Percentiles rank a stretch among this genome's conserved stretches.
Conservation (phyloP, 768 basidiomycete species). For the Imleria badia region DNA sequence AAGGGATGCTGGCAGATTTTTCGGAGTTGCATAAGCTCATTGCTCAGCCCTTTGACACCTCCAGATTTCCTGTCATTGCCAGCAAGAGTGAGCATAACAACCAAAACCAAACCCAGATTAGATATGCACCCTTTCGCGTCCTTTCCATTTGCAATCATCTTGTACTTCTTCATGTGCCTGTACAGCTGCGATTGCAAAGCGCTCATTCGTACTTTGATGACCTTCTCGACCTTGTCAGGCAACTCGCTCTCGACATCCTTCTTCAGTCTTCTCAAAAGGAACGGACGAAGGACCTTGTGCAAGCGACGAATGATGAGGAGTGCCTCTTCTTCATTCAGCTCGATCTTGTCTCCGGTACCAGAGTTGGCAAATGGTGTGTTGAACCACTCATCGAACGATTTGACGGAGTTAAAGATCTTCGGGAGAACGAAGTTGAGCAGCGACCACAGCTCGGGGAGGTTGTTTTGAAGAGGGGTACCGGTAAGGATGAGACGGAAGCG, state of each 20-base stretch:
- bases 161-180: conserved; percentile 97
- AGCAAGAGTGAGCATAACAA: conserved; percentile 2
- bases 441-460: conserved; percentile 94
- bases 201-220: conserved; percentile 95
- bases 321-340: conserved; percentile 99
- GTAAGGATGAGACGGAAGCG: conserved; percentile 92
- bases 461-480: conserved; percentile 95
- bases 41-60: conserved; percentile 87
- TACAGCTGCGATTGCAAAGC: conserved; percentile 90
- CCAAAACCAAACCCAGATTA: neutral
- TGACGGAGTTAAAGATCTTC: conserved; percentile 97
- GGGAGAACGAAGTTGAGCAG: conserved; percentile 93
- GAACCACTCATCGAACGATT: conserved; percentile 99
- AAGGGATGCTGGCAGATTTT: conserved; percentile 99
- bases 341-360: conserved; percentile 97
- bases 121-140: conserved; percentile 66
- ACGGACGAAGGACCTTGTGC: conserved; percentile 94
- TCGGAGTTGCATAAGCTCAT: conserved; percentile 96
- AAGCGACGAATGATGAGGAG: conserved; percentile 94
- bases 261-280: conserved; percentile 89
- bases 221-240: conserved; percentile 97
- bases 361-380: conserved; percentile 99
- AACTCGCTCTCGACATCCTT: conserved; percentile 96
- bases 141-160: conserved; percentile 89
- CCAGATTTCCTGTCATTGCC: conserved; percentile 52